These are phyloP conservation scores for Aristolochia californica DNA, from an alignment of 164 flowering plant species.

Conservation along the genomic window DNA sequence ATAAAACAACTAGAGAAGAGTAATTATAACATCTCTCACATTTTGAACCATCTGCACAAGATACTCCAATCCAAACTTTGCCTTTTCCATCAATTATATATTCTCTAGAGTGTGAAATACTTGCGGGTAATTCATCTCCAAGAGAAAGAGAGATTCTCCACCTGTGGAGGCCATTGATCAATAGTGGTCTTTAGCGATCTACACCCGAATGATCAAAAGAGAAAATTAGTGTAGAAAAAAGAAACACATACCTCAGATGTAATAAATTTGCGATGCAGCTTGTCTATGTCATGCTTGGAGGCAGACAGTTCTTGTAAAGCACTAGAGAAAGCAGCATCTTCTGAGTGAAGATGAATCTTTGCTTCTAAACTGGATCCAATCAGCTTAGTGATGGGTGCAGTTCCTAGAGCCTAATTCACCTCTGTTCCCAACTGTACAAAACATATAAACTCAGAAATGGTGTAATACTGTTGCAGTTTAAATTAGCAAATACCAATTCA, in stretches of 20 bases:
- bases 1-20: constrained; percentile 55
- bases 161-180: constrained; percentile 31
- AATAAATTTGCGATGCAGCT: constrained; percentile 71
- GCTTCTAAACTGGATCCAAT: constrained; percentile 97
- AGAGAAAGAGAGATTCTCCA: constrained; percentile 45
- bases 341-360: constrained; percentile 56
- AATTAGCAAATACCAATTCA: not conserved
- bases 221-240: too few species aligned
- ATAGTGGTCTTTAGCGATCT: not conserved
- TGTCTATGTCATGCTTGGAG: constrained; percentile 62
- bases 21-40: constrained; percentile 98
- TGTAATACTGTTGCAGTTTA: not conserved
- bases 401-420: constrained; percentile 81
- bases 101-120: constrained; percentile 48
- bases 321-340: constrained; percentile 40
- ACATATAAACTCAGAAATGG: not conserved
- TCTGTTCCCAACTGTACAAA: constrained; percentile 70
- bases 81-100: constrained; percentile 41
- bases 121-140: constrained; percentile 22
- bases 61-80: constrained; percentile 78
- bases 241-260: constrained; percentile 69
- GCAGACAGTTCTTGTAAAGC: constrained; percentile 44
- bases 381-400: constrained; percentile 65
- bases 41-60: constrained; percentile 79
- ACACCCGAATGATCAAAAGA: not conserved